Evolutionary conservation across 2,329 filamentous ascomycete genomes (phyloP), one percentile per base, ranked within the genome.

Genomic region (Herpomyces periplanetae): DNA sequence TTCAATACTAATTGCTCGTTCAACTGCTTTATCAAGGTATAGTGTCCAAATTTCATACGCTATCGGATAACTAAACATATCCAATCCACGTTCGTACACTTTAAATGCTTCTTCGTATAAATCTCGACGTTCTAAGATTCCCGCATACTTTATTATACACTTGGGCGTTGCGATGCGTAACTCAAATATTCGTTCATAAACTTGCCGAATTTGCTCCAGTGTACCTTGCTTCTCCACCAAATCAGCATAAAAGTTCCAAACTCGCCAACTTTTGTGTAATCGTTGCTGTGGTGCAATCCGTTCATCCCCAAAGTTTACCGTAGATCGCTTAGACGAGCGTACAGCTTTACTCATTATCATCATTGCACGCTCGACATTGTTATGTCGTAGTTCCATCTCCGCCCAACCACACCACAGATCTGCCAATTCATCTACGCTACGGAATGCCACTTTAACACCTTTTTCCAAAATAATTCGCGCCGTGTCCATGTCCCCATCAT

Each of bases 361-460:
- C 25, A 88, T 62, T 3, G 84, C 80, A 31, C 66, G 63, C 34
- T 91, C 73, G 27, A 91, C 88, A 33, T 91, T 84, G 31, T 91
- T 73, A 31, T 71, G 71, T 18, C 80, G 63, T 18, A 96, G 48
- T 37, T 96, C 80, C 64, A 96, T 69, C 39, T 96, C 75, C 1
- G 84, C 75, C 75, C 80, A 96, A 40, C 87, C 71, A 26, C 84
- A 84, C 80, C 80, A 96, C 51, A 80, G 85, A 32, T 96, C 80
- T 9, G 80, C 80, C 22, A 96, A 49, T 38, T 96, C 80, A 12
- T 65, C 59, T n/a, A 96, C 75, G 1, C 73, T 84, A 34, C 87
- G 91, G 47, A 84, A 96, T 0, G 75, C 73, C 1, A 96, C 80
- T 34, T 88, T 91, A 33, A 87, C 66, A 7, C 75, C 75, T 40